phyloP scores from a whole-genome alignment of 257 asterid genomes.

The Nicotiana tabacum region DNA sequence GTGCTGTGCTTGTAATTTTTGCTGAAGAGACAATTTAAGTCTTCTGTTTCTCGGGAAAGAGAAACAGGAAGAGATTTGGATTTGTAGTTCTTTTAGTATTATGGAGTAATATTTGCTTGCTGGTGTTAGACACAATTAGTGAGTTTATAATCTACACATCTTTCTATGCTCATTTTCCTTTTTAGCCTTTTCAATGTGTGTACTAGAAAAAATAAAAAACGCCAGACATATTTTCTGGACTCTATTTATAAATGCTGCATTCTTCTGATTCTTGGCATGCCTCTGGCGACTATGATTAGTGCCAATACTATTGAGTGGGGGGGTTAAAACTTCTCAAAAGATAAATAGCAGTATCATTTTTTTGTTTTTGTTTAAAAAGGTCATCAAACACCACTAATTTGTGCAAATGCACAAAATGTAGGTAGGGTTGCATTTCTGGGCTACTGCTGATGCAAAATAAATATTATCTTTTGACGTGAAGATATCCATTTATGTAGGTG shows the following conservation, averaged over 20 bases:
- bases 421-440: not conserved
- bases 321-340: not conserved
- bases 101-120: constrained; percentile 4
- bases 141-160: not conserved
- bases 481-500: constrained; percentile 51
- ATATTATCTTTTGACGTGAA: not conserved
- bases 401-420: not conserved
- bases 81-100: not conserved
- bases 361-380: not conserved
- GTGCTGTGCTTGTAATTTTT: not conserved
- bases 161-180: not conserved
- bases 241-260: not conserved
- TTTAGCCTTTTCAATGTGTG: not conserved
- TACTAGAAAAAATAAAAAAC: not conserved
- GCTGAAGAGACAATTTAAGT: not conserved
- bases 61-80: not conserved
- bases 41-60: not conserved
- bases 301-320: not conserved
- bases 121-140: not conserved
- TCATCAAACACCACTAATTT: not conserved
- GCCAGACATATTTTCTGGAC: not conserved
- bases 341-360: not conserved
- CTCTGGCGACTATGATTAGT: not conserved
- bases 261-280: not conserved
- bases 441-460: not conserved